Percentiles rank a stretch among this genome's conserved stretches.
Evolutionary conservation across 2,329 filamentous ascomycete genomes (phyloP).

Genomic region (Arthroderma sp.): DNA sequence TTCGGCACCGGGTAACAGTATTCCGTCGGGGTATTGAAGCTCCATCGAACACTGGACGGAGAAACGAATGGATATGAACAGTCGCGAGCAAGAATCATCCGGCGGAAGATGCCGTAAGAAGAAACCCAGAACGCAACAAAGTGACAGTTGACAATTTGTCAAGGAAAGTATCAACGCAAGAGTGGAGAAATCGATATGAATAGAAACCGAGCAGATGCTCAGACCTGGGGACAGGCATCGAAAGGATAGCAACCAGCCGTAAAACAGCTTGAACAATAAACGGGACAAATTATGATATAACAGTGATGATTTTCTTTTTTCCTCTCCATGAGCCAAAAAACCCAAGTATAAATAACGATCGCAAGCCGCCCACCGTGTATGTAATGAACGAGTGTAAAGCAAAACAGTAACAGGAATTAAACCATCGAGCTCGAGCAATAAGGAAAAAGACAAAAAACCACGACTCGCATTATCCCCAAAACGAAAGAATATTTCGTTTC

Average conservation of each 20-base stretch:
- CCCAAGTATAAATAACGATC: constrained; percentile 1
- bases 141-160: background rate
- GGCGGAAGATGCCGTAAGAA: background rate
- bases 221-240: background rate
- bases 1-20: background rate
- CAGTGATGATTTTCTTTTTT: background rate
- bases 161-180: background rate
- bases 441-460: background rate
- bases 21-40: background rate
- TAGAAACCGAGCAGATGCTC: background rate
- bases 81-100: background rate
- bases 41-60: background rate
- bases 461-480: background rate
- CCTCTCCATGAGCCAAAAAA: background rate
- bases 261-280: background rate
- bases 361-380: constrained; percentile 1
- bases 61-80: background rate
- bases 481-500: constrained; percentile 2
- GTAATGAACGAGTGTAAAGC: background rate
- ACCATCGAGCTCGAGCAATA: background rate
- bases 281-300: constrained; percentile 1
- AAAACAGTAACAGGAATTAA: background rate
- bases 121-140: background rate
- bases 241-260: background rate
- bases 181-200: too few relatives aligned